A percentile compares a stretch with the other conserved stretches of the same genome.
Evolutionary conservation across 495 filamentous ascomycete species (phyloP).

Genomic region (Aspergillus olivimuriae): DNA sequence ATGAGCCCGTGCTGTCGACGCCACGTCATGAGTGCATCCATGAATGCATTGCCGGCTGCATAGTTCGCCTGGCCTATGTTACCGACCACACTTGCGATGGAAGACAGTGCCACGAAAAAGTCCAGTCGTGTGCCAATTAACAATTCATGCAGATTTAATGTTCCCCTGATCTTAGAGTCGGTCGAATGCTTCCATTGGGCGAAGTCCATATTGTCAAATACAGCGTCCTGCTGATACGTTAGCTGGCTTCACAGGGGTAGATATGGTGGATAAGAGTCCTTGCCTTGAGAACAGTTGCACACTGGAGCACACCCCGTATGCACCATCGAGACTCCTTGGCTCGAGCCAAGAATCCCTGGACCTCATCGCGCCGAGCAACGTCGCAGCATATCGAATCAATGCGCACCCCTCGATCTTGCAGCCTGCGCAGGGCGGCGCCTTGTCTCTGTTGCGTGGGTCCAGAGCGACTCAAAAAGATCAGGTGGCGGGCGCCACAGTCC

Average conservation of each 20-base stretch:
- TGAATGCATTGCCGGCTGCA: conserved; percentile 42
- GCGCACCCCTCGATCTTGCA: conserved; percentile 16
- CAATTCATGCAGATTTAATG: conserved; percentile 48
- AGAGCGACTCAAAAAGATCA: conserved; percentile 31
- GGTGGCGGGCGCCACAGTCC: conserved; percentile 27
- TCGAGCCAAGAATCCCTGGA: conserved; percentile 15
- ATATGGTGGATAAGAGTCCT: too few species aligned
- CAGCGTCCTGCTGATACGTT: conserved; percentile 33
- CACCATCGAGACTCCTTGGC: conserved; percentile 11
- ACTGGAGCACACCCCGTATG: conserved; percentile 30
- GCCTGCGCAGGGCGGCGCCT: conserved; percentile 14
- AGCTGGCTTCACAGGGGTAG: too few species aligned
- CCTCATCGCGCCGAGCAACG: conserved; percentile 16
- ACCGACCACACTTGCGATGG: conserved; percentile 44
- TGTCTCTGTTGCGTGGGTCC: conserved; percentile 13
- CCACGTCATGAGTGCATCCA: conserved; percentile 27
- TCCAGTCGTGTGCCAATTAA: conserved; percentile 32
- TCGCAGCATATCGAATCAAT: conserved; percentile 25
- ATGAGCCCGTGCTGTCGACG: conserved; percentile 17
- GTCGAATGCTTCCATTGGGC: conserved; percentile 36
- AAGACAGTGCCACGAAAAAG: conserved; percentile 50
- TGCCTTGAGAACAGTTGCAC: conserved; percentile 23
- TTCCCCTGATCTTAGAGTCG: conserved; percentile 41
- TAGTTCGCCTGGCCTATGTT: conserved; percentile 48
- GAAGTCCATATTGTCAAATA: conserved; percentile 43